phyloP scores from a whole-genome alignment of 2,329 filamentous ascomycete species.

The Elsinoe ampelina region DNA sequence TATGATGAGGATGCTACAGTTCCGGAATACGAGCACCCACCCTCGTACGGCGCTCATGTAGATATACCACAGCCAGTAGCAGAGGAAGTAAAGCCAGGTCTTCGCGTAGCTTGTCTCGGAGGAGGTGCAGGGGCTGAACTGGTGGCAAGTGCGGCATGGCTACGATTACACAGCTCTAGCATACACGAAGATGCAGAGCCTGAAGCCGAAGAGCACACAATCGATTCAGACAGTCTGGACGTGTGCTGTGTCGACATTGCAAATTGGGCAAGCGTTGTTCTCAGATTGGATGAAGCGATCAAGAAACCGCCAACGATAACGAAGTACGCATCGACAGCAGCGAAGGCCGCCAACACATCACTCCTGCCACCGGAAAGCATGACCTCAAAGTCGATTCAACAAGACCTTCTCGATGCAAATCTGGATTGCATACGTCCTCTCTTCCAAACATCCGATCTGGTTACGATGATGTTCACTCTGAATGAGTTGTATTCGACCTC shows the following conservation, averaged over 20 bases:
- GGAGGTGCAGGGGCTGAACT: slow-evolving; percentile 60
- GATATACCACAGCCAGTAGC: background rate
- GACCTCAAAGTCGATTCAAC: slow-evolving; percentile 37
- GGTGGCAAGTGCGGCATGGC: slow-evolving; percentile 50
- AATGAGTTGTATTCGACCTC: slow-evolving; percentile 86
- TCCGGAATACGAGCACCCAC: slow-evolving; percentile 9
- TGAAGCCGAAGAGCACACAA: slow-evolving; percentile 9
- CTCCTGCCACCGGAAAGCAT: slow-evolving; percentile 27
- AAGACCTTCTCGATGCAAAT: slow-evolving; percentile 41
- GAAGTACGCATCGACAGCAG: slow-evolving; percentile 40
- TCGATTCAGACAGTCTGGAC: slow-evolving; percentile 24
- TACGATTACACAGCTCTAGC: slow-evolving; percentile 18
- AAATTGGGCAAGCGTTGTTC: slow-evolving; percentile 59
- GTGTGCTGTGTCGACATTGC: slow-evolving; percentile 72
- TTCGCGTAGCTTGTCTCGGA: slow-evolving; percentile 49
- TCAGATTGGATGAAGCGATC: slow-evolving; percentile 49
- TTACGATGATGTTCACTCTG: slow-evolving; percentile 86
- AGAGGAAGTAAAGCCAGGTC: background rate
- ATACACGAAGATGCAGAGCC: slow-evolving; percentile 7
- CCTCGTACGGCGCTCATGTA: slow-evolving; percentile 1
- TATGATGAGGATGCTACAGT: slow-evolving; percentile 5
- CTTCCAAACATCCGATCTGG: slow-evolving; percentile 36
- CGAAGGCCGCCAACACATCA: slow-evolving; percentile 32
- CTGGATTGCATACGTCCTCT: slow-evolving; percentile 28
- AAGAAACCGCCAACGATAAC: slow-evolving; percentile 40